phyloP scores from a whole-genome alignment of 306 rosid genomes.

The Lathyrus tuberosus region DNA sequence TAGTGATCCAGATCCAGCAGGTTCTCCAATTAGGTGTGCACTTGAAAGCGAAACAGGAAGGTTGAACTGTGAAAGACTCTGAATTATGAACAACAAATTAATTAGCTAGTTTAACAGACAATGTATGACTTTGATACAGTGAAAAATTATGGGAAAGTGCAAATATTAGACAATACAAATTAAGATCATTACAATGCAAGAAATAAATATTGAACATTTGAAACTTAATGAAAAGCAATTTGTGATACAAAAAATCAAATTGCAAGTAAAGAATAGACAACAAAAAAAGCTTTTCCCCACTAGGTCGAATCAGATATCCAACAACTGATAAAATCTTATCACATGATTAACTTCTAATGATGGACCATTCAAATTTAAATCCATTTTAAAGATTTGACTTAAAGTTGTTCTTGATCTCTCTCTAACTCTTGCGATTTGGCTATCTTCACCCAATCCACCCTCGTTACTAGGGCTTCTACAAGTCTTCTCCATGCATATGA shows the following conservation, averaged over 20 bases:
- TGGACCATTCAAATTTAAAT: background rate
- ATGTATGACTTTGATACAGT: slow-evolving; percentile 22
- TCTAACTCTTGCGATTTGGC: background rate
- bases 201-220: slow-evolving; percentile 33
- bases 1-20: slow-evolving; percentile 76
- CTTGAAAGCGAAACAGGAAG: slow-evolving; percentile 93
- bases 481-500: background rate
- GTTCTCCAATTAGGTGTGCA: slow-evolving; percentile 72
- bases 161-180: slow-evolving; percentile 17
- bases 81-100: slow-evolving; percentile 44
- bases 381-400: background rate
- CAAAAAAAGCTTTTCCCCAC: background rate
- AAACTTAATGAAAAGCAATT: background rate
- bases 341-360: background rate
- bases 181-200: background rate
- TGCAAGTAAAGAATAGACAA: slow-evolving; percentile 10
- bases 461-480: background rate
- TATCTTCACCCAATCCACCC: slow-evolving; percentile 1
- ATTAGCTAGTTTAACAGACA: slow-evolving; percentile 30
- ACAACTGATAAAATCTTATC: background rate
- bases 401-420: slow-evolving; percentile 6
- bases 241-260: slow-evolving; percentile 9
- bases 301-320: background rate
- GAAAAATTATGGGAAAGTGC: slow-evolving; percentile 27
- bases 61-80: slow-evolving; percentile 97